These are phyloP conservation scores for Hypomyces rosellus DNA, from an alignment of 2,329 filamentous ascomycete species.

Conservation along the genomic window DNA sequence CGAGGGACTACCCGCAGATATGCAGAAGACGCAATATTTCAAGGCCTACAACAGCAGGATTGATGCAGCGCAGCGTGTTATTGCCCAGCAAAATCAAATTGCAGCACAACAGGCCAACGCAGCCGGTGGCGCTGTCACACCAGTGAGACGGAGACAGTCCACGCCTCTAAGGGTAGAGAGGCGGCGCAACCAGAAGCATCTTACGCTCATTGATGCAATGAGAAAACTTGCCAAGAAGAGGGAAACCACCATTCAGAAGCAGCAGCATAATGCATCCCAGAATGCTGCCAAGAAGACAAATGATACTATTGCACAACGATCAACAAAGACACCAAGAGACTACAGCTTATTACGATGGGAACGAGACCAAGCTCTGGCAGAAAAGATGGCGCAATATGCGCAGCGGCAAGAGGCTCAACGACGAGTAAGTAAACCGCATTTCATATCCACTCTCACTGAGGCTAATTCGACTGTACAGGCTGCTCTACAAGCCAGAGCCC, in stretches of 20 bases:
- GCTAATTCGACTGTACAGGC: conserved; percentile 28
- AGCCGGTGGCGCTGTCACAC: conserved; percentile 25
- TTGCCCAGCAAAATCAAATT: conserved; percentile 47
- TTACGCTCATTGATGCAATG: conserved; percentile 90
- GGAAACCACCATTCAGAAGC: conserved; percentile 78
- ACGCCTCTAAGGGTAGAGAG: conserved; percentile 81
- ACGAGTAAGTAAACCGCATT: conserved; percentile 41
- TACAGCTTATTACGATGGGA: conserved; percentile 88
- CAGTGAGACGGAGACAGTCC: conserved; percentile 61
- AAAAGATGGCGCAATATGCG: conserved; percentile 50
- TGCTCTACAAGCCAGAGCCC: conserved; percentile 41
- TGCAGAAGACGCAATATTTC: conserved; percentile 95
- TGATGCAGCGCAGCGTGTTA: conserved; percentile 50
- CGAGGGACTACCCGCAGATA: conserved; percentile 84
- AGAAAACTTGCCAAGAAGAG: conserved; percentile 91
- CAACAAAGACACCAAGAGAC: conserved; percentile 74
- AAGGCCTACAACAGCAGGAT: conserved; percentile 60
- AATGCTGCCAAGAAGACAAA: conserved; percentile 77
- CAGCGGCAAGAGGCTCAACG: conserved; percentile 55
- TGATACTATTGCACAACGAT: conserved; percentile 49
- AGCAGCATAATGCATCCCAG: conserved; percentile 73
- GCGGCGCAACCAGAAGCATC: conserved; percentile 75
- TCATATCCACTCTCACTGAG: conserved; percentile 10
- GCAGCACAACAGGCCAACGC: conserved; percentile 45
- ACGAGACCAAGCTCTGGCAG: conserved; percentile 63